Percentiles rank a stretch among this genome's conserved stretches.
Conservation (phyloP, 164 flowering plant genomes). For the Magnolia sinica region DNA sequence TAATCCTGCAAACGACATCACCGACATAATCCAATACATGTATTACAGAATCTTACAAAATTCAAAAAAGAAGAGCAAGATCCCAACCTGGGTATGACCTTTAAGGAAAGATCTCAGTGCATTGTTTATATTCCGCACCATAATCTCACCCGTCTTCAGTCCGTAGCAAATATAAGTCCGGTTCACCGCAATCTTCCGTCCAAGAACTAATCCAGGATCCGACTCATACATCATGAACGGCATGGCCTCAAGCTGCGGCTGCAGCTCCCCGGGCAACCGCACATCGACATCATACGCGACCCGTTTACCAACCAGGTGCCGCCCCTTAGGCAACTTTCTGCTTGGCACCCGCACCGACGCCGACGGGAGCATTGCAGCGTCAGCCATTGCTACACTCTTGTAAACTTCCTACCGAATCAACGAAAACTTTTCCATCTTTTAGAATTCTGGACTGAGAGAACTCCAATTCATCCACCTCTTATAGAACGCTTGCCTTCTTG, state of each 20-base stretch:
- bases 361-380: conserved; percentile 13
- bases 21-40: too few species aligned
- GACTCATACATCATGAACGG: conserved; percentile 88
- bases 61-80: not conserved
- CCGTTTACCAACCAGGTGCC: conserved; percentile 58
- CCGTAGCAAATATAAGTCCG: conserved; percentile 86
- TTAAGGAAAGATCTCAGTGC: conserved; percentile 74
- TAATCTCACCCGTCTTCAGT: conserved; percentile 72
- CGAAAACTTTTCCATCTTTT: too few species aligned
- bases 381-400: conserved; percentile 14
- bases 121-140: conserved; percentile 82
- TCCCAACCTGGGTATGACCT: conserved; percentile 69
- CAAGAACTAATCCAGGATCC: conserved; percentile 81
- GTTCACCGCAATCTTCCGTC: conserved; percentile 88
- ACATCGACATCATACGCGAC: conserved; percentile 66
- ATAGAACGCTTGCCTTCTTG: too few species aligned
- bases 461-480: too few species aligned
- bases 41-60: not conserved
- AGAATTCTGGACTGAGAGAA: too few species aligned
- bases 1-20: too few species aligned
- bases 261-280: conserved; percentile 71
- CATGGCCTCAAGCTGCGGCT: conserved; percentile 95
- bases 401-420: too few species aligned
- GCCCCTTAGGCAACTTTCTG: conserved; percentile 71
- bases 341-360: conserved; percentile 51